A percentile compares a stretch with the other conserved stretches of the same genome.
Evolutionary conservation across 106 monocot genomes (phyloP).

Genomic region (Dendrobium officinale): DNA sequence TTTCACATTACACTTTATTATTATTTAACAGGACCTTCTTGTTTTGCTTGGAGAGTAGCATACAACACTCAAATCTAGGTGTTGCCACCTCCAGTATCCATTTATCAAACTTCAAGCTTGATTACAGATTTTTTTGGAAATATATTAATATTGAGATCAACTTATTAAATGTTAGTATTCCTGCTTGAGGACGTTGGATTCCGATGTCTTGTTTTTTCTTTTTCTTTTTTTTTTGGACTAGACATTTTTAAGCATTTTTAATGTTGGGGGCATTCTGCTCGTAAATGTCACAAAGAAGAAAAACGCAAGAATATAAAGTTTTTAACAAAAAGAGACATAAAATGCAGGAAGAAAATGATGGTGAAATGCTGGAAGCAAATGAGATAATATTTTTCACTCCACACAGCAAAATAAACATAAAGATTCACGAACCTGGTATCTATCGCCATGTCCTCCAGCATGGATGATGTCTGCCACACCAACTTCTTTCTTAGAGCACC

Average conservation of each 20-base stretch:
- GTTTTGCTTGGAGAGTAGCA: not conserved
- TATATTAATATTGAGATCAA: not conserved
- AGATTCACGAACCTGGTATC: constrained; percentile 64
- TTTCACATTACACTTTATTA: not conserved
- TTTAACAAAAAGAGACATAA: not conserved
- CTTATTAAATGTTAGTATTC: not conserved
- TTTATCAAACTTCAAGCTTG: not conserved
- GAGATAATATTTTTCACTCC: not conserved
- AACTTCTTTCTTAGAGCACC: constrained; percentile 80
- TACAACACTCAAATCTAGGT: not conserved
- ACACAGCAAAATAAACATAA: not conserved
- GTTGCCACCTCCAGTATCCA: not conserved
- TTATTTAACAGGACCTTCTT: not conserved
- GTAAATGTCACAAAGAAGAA: not conserved
- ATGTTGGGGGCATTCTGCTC: not conserved
- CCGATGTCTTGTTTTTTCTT: not conserved
- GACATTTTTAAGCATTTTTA: not conserved
- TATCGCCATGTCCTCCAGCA: constrained; percentile 75
- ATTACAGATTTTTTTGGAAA: not conserved
- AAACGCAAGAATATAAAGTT: not conserved
- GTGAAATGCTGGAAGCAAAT: not conserved
- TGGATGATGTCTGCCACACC: constrained; percentile 89
- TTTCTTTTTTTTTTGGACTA: not conserved
- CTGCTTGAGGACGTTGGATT: not conserved
- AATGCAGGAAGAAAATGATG: not conserved